Base-by-base conservation (phyloP, 495 filamentous ascomycete species). In the Platismatia glauca region DNA sequence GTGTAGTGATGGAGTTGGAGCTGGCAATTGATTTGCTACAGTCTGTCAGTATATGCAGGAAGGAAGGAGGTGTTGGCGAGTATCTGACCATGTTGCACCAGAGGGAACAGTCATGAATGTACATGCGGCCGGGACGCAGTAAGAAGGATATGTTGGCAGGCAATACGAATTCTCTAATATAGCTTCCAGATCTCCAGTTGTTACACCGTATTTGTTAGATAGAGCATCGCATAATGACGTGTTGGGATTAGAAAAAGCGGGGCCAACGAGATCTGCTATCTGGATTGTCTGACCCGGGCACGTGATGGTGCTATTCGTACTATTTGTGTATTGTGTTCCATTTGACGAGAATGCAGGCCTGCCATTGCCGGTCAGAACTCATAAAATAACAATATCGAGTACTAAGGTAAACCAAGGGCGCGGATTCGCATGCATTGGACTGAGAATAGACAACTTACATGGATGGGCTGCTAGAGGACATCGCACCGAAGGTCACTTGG, bases 151-250 rank as follows among this genome's bases (percentile, higher is more conserved):
- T 15, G 43, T 34, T n/a, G 58, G n/a, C 18, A 24, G 1, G 57
- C 64, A 66, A 20, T 64, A 12, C 24, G 59, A 34, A n/a, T 39
- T 31, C n/a, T 31, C 64, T 12, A 39, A 73, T 57, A 60, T 65
- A 34, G 61, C 34, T 12, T 57, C 57, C 16, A 76, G 56, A 48
- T 69, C 67, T 16, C 64, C 61, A 16, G 67, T 67, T 20, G 72
- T 70, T 55, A 74, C 72, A 22, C 65, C 67, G 65, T n/a, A 63
- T 58, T 35, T 66, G 56, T 20, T 68, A 63, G 44, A 76, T 64
- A 4, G 55, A 55, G 13, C 8, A 48, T 64, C 60, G 63, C 73
- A 76, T 2, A 8, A 9, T 6, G 44, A 20, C 11, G 7, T 11
- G 34, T 66, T 72, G 7, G 13, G 12, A 9, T 35, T 35, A 39